phyloP scores from a whole-genome alignment of 495 filamentous ascomycete genomes.

The Hypoxylon intermedium region DNA sequence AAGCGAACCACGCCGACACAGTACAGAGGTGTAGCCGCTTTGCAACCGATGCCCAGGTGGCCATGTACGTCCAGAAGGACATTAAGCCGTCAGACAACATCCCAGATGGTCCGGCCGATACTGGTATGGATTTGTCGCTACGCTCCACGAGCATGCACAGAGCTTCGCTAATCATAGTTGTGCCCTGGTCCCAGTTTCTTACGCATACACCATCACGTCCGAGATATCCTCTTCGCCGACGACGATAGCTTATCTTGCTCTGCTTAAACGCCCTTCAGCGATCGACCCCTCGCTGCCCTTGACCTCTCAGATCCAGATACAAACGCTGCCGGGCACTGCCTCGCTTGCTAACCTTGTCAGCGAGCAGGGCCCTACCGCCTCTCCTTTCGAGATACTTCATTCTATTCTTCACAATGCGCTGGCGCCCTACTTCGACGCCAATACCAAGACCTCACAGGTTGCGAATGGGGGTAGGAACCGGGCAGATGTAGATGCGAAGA shows the following conservation, averaged over 20 bases:
- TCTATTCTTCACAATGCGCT: slow-evolving; percentile 85
- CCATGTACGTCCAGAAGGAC: slow-evolving; percentile 90
- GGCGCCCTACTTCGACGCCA: slow-evolving; percentile 94
- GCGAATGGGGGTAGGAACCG: slow-evolving; percentile 68
- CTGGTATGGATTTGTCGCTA: slow-evolving; percentile 32
- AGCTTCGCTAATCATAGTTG: slow-evolving; percentile 12
- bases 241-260: slow-evolving; percentile 81
- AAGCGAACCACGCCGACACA: slow-evolving; percentile 73
- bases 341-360: slow-evolving; percentile 66
- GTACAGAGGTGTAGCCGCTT: slow-evolving; percentile 87
- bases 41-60: slow-evolving; percentile 83
- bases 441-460: slow-evolving; percentile 81
- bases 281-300: slow-evolving; percentile 83
- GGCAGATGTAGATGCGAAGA: slow-evolving; percentile 85
- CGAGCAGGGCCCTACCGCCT: slow-evolving; percentile 72
- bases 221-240: slow-evolving; percentile 80
- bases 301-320: slow-evolving; percentile 84
- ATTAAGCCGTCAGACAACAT: slow-evolving; percentile 53
- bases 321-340: slow-evolving; percentile 84
- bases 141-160: background rate
- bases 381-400: slow-evolving; percentile 91
- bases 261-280: slow-evolving; percentile 86
- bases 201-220: slow-evolving; percentile 77
- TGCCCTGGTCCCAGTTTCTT: slow-evolving; percentile 51
- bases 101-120: slow-evolving; percentile 45